Evolutionary conservation across 2,329 filamentous ascomycete species (phyloP), one percentile per base, ranked within the genome.

Genomic region (Nannizziopsis barbatae): DNA sequence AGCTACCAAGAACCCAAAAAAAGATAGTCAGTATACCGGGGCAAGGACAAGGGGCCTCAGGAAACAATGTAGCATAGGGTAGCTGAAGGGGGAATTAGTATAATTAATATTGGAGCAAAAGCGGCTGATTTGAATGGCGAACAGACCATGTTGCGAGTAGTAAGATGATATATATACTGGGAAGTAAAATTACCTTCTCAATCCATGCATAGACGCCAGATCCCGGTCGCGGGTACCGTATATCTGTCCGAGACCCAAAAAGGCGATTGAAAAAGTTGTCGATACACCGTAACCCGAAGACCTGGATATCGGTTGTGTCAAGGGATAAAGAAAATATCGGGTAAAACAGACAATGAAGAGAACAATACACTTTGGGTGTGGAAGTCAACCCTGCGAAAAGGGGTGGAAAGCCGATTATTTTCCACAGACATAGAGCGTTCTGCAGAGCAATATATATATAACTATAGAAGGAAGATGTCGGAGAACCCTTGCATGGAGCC

Each of bases 161-260:
- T 20, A 41, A 31, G 20, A 18, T 31, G 11, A 42, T 10, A 32
- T 17, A 27, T 15, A 46, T 38, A 47, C 33, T 27, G 37, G 45
- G 36, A 40, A 42, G 38, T 36, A 42, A 17, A 47, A 12, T 42
- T 47, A 47, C 45, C 38, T 42, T 32, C 35, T 35, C 37, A 27
- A 12, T 5, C 45, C 45, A 42, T 31, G 45, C 45, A 47, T 42
- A 42, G 44, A 46, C 36, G 36, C 44, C 44, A 33, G 18, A 38
- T 27, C 44, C 44, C 44, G 39, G 45, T 42, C 45, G 38, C 37
- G 42, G 41, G 42, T 47, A 39, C 38, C 14, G 33, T 38, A 47
- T 30, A 39, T 32, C 27, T 39, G 22, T 42, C 45, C 38, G 27
- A 42, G 38, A 42, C 41, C 17, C 35, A 36, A 41, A n/a, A 36